These are phyloP conservation scores for Talaromyces nanjingensis DNA, from an alignment of 495 filamentous ascomycete genomes.

Conservation along the genomic window DNA sequence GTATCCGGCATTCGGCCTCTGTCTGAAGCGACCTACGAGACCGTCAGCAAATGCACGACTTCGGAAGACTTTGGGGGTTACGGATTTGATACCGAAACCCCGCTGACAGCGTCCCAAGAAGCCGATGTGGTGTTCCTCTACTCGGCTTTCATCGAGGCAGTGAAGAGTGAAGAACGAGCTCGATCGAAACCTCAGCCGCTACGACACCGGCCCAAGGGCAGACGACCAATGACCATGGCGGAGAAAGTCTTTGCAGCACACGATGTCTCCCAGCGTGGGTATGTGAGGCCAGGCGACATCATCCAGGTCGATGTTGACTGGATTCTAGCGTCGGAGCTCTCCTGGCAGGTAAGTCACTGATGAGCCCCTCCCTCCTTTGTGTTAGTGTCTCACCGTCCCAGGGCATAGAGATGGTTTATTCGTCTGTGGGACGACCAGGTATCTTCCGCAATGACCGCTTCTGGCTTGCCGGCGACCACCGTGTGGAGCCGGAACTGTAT, in stretches of 20 bases:
- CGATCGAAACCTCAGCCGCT: not conserved
- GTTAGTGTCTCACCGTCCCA: not conserved
- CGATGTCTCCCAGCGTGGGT: conserved; percentile 21
- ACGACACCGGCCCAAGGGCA: not conserved
- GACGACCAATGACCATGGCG: not conserved
- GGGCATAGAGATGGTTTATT: not conserved
- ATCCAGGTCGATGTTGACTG: conserved; percentile 29
- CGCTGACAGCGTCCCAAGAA: not conserved
- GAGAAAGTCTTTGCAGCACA: conserved; percentile 20
- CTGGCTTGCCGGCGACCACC: conserved; percentile 30
- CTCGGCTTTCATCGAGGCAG: conserved; percentile 3
- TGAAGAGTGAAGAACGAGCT: not conserved
- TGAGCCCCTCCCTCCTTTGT: not conserved
- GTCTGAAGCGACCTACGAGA: not conserved
- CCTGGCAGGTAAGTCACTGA: not conserved
- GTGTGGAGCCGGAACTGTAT: conserved; percentile 25
- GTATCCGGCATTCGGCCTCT: too few species aligned
- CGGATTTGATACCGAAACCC: not conserved
- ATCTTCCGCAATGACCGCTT: conserved; percentile 31
- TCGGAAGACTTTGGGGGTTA: conserved; percentile 4
- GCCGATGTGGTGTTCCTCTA: conserved; percentile 3
- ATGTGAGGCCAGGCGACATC: conserved; percentile 23
- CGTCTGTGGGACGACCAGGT: conserved; percentile 18
- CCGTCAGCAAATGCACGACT: not conserved
- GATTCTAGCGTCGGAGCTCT: conserved; percentile 19